Evolutionary conservation across 2,329 filamentous ascomycete genomes (phyloP).

Genomic region (Microsporum audouinii): DNA sequence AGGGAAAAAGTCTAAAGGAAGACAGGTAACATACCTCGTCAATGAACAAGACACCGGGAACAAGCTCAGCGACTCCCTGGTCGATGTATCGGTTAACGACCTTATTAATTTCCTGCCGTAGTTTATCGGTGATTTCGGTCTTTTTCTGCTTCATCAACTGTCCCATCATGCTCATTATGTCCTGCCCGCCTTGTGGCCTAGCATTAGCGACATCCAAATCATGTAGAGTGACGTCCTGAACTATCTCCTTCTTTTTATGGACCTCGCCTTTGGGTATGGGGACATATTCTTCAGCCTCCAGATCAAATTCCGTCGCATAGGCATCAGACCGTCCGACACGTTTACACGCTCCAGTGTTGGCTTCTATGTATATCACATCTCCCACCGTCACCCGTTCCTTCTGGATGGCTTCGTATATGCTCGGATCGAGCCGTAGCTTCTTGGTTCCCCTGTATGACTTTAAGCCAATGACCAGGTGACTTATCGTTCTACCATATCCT

Average conservation of each 20-base stretch:
- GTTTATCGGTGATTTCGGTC: conserved; percentile 97
- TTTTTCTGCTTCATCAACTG: conserved; percentile 99
- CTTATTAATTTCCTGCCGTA: conserved; percentile 94
- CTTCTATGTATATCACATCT: conserved; percentile 98
- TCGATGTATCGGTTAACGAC: conserved; percentile 99
- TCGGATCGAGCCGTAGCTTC: conserved; percentile 91
- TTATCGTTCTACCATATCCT: conserved; percentile 94
- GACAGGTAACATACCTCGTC: conserved; percentile 59
- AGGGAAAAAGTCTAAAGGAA: neutral
- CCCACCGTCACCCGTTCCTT: conserved; percentile 94
- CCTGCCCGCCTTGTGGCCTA: conserved; percentile 88
- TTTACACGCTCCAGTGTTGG: conserved; percentile 97
- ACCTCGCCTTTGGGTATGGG: conserved; percentile 98
- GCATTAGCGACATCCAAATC: conserved; percentile 94
- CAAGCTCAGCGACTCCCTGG: conserved; percentile 90
- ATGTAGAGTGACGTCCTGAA: conserved; percentile 94
- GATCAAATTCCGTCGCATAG: conserved; percentile 95
- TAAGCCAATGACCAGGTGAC: conserved; percentile 82
- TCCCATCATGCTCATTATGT: conserved; percentile 99
- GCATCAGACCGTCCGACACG: conserved; percentile 90
- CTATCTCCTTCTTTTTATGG: conserved; percentile 99
- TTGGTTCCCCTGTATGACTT: conserved; percentile 96
- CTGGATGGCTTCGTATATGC: conserved; percentile 98
- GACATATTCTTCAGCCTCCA: conserved; percentile 97
- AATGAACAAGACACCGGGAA: conserved; percentile 97